Conservation (phyloP, 75 land plant species). For the Selaginella tamariscina region DNA sequence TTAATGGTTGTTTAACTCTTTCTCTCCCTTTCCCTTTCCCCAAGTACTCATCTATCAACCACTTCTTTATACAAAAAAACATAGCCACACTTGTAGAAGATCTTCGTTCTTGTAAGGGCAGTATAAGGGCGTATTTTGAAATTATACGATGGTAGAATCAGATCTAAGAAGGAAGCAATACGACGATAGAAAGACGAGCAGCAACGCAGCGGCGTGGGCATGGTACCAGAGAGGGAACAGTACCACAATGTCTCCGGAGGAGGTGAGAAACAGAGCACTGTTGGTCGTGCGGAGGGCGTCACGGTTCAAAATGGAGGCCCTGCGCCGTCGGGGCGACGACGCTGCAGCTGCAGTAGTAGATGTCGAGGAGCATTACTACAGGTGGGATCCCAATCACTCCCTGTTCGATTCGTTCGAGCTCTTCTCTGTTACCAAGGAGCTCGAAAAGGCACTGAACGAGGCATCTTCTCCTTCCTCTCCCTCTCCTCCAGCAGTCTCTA, state of each 20-base stretch:
- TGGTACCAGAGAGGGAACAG: neutral
- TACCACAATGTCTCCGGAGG: neutral
- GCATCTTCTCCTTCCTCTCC: neutral
- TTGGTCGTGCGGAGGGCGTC: slow-evolving; percentile 10
- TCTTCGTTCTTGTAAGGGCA: no score
- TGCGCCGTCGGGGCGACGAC: neutral
- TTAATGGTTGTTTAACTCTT: no score
- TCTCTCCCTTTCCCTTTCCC: no score
- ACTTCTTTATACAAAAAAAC: no score
- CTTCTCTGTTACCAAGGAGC: slow-evolving; percentile 16
- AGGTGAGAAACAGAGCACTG: neutral
- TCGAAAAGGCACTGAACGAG: slow-evolving; percentile 12
- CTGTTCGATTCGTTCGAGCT: slow-evolving; percentile 16
- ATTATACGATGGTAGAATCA: no score
- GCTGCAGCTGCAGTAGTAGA: neutral
- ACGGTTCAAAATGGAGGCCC: slow-evolving; percentile 19
- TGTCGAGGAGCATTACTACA: neutral
- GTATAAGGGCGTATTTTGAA: no score
- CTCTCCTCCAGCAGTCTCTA: neutral
- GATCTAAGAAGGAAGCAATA: no score
- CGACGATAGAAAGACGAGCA: neutral
- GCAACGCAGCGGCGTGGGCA: neutral
- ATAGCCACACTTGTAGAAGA: no score
- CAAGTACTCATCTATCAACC: no score
- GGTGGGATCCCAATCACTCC: slow-evolving; percentile 12